Base-by-base conservation (phyloP, 129 eudicot genomes). In the Artemisia argyi region DNA sequence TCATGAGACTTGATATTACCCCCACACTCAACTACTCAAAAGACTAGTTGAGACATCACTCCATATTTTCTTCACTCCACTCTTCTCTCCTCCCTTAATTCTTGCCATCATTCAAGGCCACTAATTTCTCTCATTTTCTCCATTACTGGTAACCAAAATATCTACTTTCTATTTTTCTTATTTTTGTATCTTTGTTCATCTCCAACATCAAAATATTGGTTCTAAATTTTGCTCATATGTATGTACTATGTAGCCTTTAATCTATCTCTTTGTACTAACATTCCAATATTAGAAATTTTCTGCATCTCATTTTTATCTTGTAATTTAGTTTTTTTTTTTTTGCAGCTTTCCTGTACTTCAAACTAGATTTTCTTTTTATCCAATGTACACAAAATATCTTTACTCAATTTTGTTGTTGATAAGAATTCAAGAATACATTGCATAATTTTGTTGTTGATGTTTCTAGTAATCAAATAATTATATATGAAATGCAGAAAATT, bases 101-200 rank as follows among this genome's bases (percentile, higher is more conserved):
- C 55, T 71, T 78, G 84, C 85, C 96, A 86, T 80, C 78, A 84
- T 69, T 84, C 80, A 77, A 76, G 86, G 79, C 76, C 82, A 74
- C 39, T 55, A 52, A 71, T 65, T 66, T 56, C 74, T 46, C 74
- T 65, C 42, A 30, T 62, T 76, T 77, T 47, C 77, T 78, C 80
- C 74, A 62, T 49, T 76, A 32, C 72, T 49, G 85, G 86, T 84
- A 84, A 68, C 16, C 39, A 62, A 55, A 24, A 19, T 47, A 50
- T 49, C 68, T 26, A 26, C 68, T 8, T 65, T 59, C 9, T 19
- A 15, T 11, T 55, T 53, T 64, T 15, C 22, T 14, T 17, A 7
- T 11, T 59, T 5, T 39, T 13, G 30, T 28, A 28, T 65, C 62
- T 30, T 32, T 70, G 46, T 46, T 65, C 68, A 54, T 63, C 53